phyloP scores from a whole-genome alignment of 1,139 yeast species.

The Hansenula anomala region DNA sequence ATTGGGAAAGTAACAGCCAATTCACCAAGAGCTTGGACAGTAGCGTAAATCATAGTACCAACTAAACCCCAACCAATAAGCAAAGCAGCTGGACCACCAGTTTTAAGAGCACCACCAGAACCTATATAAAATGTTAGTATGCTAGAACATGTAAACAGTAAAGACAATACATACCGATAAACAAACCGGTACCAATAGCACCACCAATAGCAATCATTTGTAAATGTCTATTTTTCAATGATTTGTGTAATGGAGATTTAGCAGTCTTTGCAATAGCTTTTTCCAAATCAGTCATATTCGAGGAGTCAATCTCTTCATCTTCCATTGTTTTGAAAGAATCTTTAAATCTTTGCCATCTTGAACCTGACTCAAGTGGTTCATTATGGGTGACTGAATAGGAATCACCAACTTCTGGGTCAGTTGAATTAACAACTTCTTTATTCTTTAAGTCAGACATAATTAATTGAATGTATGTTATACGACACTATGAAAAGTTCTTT shows the following conservation, averaged over 20 bases:
- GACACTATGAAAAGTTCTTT: too few species aligned
- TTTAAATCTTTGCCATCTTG: constrained; percentile 14
- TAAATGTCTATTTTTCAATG: constrained; percentile 55
- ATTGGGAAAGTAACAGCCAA: constrained; percentile 62
- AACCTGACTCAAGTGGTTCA: background rate
- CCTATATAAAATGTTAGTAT: too few species aligned
- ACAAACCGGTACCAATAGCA: constrained; percentile 63
- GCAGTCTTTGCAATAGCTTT: constrained; percentile 59
- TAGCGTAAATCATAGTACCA: constrained; percentile 50
- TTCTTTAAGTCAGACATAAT: background rate
- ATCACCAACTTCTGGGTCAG: constrained; percentile 4
- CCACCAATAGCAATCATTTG: constrained; percentile 87
- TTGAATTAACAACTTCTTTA: background rate
- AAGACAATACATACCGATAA: too few species aligned
- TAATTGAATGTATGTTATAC: too few species aligned
- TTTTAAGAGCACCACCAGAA: constrained; percentile 51
- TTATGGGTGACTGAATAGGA: constrained; percentile 1
- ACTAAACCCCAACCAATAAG: constrained; percentile 48
- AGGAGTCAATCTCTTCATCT: constrained; percentile 11
- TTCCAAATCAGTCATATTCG: constrained; percentile 39
- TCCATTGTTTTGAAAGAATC: constrained; percentile 32
- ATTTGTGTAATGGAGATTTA: constrained; percentile 59
- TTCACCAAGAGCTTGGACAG: constrained; percentile 64
- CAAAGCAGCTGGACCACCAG: constrained; percentile 64
- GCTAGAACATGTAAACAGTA: too few species aligned